Evolutionary conservation across 2,329 filamentous ascomycete species (phyloP).

Genomic region (Verticillium nonalfalfae): DNA sequence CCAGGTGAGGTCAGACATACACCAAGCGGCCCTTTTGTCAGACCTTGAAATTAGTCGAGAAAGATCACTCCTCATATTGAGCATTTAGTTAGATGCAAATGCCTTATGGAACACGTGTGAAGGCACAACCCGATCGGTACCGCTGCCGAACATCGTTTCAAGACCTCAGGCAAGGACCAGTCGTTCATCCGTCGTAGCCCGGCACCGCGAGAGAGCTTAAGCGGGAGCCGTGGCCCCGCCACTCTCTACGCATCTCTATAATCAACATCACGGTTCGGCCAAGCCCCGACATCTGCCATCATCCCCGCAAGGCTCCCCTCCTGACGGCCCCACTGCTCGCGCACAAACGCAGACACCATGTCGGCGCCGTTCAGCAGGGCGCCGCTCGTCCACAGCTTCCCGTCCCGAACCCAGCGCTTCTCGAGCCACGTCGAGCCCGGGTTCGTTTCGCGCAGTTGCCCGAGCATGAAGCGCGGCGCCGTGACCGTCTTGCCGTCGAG

Average conservation of each 20-base stretch:
- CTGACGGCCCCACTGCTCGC: slow-evolving; percentile 19
- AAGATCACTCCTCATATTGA: too few species aligned
- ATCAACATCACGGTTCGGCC: slow-evolving; percentile 22
- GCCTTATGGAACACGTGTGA: too few species aligned
- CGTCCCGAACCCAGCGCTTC: slow-evolving; percentile 26
- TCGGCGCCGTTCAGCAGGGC: slow-evolving; percentile 26
- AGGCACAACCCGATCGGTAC: too few species aligned
- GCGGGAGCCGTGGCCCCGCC: too few species aligned
- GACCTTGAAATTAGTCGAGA: too few species aligned
- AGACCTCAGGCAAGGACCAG: too few species aligned
- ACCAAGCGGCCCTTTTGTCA: too few species aligned
- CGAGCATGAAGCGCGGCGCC: slow-evolving; percentile 22
- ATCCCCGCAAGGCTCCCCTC: slow-evolving; percentile 13
- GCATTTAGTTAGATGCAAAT: too few species aligned
- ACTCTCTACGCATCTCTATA: slow-evolving; percentile 19
- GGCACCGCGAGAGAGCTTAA: too few species aligned
- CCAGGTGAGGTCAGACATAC: too few species aligned
- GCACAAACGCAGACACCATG: slow-evolving; percentile 22
- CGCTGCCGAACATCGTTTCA: too few species aligned
- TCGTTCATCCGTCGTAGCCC: too few species aligned
- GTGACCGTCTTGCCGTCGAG: slow-evolving; percentile 29
- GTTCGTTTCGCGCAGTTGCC: slow-evolving; percentile 14
- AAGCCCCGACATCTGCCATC: slow-evolving; percentile 14
- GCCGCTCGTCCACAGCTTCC: slow-evolving; percentile 28
- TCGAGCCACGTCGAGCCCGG: slow-evolving; percentile 29